phyloP scores from a whole-genome alignment of 2,329 filamentous ascomycete species.

The Pseudogymnoascus sp. region DNA sequence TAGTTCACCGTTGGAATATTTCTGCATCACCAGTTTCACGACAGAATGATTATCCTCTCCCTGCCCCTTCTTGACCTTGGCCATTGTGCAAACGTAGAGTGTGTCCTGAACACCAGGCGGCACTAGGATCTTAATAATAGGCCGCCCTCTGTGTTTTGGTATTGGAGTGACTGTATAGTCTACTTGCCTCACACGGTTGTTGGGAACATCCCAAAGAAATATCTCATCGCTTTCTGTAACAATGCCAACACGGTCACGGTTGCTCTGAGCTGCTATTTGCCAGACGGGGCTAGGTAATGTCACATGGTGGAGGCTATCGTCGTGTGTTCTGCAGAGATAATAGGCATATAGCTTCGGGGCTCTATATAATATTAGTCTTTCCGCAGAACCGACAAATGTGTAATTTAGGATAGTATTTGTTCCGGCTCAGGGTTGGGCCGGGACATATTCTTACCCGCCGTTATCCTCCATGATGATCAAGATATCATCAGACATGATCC shows the following conservation, averaged over 20 bases:
- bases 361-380: neutral
- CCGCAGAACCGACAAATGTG: neutral
- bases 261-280: neutral
- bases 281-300: neutral
- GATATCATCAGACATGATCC: neutral
- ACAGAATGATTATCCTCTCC: neutral
- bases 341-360: neutral
- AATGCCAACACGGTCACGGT: neutral
- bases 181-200: neutral
- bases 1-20: neutral
- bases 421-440: too few species aligned
- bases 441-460: neutral
- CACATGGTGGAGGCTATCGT: neutral
- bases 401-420: neutral
- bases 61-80: neutral
- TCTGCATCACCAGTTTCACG: neutral
- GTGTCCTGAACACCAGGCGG: neutral
- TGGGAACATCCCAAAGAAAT: conserved; percentile 5
- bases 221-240: neutral
- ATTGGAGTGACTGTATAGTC: neutral
- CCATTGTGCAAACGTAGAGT: neutral
- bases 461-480: neutral
- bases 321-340: neutral
- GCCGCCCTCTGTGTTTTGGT: neutral
- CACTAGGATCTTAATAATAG: neutral